These are phyloP conservation scores for Radiomyces spectabilis DNA, from an alignment of 192 early-diverging fungal species.

Conservation along the genomic window DNA sequence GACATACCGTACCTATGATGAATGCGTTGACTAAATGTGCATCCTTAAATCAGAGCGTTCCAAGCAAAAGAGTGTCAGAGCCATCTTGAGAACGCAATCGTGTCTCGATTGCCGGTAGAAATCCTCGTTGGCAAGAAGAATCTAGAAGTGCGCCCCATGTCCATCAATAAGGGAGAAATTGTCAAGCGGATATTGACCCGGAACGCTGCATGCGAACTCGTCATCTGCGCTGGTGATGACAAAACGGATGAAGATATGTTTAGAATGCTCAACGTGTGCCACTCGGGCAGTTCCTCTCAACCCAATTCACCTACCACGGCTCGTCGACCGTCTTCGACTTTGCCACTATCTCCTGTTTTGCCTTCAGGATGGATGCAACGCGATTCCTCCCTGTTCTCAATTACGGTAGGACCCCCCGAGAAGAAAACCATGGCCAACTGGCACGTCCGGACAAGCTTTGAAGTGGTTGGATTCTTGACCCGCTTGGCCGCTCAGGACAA, in stretches of 20 bases:
- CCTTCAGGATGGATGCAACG: neutral
- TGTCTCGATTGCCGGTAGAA: conserved; percentile 90
- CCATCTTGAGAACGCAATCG: conserved; percentile 84
- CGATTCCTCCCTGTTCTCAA: conserved; percentile 48
- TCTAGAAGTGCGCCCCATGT: conserved; percentile 86
- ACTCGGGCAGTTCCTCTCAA: neutral
- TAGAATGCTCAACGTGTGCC: conserved; percentile 1
- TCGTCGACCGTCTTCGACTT: neutral
- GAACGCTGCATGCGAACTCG: conserved; percentile 72
- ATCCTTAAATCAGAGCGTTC: conserved; percentile 44
- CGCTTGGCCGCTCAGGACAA: neutral
- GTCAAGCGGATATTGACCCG: conserved; percentile 74
- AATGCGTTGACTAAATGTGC: neutral
- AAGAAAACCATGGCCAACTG: conserved; percentile 89
- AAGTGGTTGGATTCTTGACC: conserved; percentile 40
- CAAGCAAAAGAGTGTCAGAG: conserved; percentile 98
- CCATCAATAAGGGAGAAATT: conserved; percentile 97
- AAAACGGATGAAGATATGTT: conserved; percentile 99
- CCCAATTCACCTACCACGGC: neutral
- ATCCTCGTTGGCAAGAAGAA: conserved; percentile 97
- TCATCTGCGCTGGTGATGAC: conserved; percentile 96
- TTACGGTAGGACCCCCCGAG: conserved; percentile 78
- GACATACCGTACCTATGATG: neutral
- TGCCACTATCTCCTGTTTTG: neutral
- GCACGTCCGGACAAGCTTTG: conserved; percentile 70